Evolutionary conservation across 305 asterid genomes (phyloP).

Genomic region (Fraxinus sp.): DNA sequence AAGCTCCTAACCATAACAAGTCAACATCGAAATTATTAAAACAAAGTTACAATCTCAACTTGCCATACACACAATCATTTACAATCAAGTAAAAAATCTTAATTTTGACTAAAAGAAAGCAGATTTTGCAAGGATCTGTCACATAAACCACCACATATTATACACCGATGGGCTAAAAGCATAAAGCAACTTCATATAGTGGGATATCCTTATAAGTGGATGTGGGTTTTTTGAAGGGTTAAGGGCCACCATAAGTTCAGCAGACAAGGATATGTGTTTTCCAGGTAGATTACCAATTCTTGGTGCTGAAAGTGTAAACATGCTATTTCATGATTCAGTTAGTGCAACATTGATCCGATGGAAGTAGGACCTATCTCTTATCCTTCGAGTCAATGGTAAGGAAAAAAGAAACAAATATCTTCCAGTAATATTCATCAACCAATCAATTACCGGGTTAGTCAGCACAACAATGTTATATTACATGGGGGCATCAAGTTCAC

Average conservation of each 20-base stretch:
- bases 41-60: background rate
- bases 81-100: background rate
- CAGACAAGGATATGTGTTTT: background rate
- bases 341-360: background rate
- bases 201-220: background rate
- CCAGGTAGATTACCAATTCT: conserved; percentile 6
- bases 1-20: background rate
- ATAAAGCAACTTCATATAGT: background rate
- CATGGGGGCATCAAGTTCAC: background rate
- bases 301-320: background rate
- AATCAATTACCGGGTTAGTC: background rate
- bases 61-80: background rate
- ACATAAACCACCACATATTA: too few relatives aligned
- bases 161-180: background rate
- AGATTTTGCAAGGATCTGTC: too few relatives aligned
- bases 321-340: background rate
- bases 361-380: background rate
- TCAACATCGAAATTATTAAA: background rate
- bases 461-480: background rate
- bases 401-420: background rate
- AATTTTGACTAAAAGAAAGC: background rate
- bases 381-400: background rate
- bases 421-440: background rate
- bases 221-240: background rate
- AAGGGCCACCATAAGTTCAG: background rate